A percentile compares a stretch with the other conserved stretches of the same genome.
Conservation (phyloP, 495 filamentous ascomycete species). For the Talaromyces trachyspermus region DNA sequence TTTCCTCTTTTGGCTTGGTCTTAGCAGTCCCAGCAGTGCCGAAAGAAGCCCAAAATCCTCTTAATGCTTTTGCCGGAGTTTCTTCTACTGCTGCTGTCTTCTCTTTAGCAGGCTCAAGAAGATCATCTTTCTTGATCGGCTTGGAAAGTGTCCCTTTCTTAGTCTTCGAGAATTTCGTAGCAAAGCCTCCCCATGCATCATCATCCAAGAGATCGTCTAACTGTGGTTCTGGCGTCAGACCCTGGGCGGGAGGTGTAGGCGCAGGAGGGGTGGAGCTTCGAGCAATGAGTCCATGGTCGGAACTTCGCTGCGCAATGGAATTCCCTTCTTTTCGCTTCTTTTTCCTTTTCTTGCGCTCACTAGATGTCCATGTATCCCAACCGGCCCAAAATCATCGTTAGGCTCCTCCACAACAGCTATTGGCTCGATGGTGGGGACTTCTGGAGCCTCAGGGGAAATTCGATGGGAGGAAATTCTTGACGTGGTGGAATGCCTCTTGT, state of each 20-base stretch:
- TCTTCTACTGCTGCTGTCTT: constrained; percentile 20
- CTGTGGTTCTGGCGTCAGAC: constrained; percentile 37
- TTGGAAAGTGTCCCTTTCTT: constrained; percentile 22
- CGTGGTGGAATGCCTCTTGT: constrained; percentile 18
- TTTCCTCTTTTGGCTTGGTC: constrained; percentile 29
- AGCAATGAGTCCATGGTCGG: constrained; percentile 12
- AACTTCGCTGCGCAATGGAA: constrained; percentile 1
- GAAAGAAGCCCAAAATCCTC: constrained; percentile 41
- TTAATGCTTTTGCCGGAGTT: constrained; percentile 26
- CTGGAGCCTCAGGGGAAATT: constrained; percentile 8
- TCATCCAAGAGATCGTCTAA: constrained; percentile 21
- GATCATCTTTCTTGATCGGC: constrained; percentile 9
- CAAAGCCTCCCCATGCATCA: constrained; percentile 33
- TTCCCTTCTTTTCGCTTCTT: constrained; percentile 15
- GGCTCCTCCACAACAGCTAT: constrained; percentile 8
- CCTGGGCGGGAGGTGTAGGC: constrained; percentile 44
- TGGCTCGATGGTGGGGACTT: constrained; percentile 3
- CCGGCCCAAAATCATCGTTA: constrained; percentile 7
- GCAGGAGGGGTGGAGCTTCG: constrained; percentile 40
- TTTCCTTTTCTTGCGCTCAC: constrained; percentile 15
- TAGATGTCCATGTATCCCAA: constrained; percentile 5
- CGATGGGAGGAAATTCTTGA: constrained; percentile 9
- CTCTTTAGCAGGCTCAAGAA: constrained; percentile 24
- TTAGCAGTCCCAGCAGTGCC: constrained; percentile 28
- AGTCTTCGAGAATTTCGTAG: constrained; percentile 27